These are phyloP conservation scores for Porpolomopsis calyptriformis DNA, from an alignment of 768 basidiomycete genomes.

Conservation along the genomic window DNA sequence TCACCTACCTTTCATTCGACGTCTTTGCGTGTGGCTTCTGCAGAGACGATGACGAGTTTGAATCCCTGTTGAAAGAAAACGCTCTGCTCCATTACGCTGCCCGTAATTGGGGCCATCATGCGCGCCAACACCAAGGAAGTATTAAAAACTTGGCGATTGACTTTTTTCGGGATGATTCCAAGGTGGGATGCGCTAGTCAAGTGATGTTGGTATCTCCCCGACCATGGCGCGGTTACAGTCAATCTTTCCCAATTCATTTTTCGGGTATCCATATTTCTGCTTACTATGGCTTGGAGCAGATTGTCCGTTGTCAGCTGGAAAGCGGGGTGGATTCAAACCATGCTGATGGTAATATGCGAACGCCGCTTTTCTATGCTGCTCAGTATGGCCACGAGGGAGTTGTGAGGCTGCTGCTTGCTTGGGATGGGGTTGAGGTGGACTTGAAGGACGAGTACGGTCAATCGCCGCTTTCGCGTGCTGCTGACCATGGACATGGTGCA, in stretches of 20 bases:
- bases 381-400: neutral
- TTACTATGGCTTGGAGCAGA: neutral
- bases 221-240: neutral
- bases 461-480: neutral
- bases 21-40: neutral
- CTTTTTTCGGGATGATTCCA: neutral
- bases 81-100: conserved; percentile 5
- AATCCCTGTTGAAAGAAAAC: neutral
- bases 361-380: neutral
- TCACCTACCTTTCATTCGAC: neutral
- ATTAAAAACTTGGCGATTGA: neutral
- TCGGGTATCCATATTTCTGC: neutral
- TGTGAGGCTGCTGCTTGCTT: neutral
- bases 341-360: neutral
- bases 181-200: neutral
- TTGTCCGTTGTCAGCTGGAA: neutral
- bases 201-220: neutral
- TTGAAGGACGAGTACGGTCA: neutral
- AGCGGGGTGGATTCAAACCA: neutral
- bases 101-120: conserved; percentile 8
- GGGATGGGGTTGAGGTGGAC: neutral
- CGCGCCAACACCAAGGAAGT: neutral
- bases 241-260: neutral
- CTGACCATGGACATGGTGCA: neutral
- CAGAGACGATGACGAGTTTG: neutral